Conservation (phyloP, 225 moss, liverwort and hornwort species). For the Pseudoscleropodium purum region DNA sequence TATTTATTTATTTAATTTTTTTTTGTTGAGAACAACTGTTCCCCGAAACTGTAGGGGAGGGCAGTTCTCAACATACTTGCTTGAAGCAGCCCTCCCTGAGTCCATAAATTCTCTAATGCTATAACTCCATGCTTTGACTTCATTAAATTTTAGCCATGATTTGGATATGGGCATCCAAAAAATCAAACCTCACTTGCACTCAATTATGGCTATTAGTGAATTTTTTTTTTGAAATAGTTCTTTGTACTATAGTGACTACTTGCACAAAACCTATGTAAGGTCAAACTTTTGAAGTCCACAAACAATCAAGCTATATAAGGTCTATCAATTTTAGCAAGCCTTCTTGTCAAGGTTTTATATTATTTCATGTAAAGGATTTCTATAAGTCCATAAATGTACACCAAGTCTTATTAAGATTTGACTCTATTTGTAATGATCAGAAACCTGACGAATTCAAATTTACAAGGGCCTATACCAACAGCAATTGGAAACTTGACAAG, state of each 20-base stretch:
- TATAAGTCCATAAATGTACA: neutral
- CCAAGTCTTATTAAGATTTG: neutral
- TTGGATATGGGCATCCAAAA: too few relatives aligned
- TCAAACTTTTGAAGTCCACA: neutral
- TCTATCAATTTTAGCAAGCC: neutral
- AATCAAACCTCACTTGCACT: neutral
- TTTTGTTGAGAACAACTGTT: too few relatives aligned
- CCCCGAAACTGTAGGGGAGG: too few relatives aligned
- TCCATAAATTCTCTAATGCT: too few relatives aligned
- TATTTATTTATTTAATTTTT: too few relatives aligned
- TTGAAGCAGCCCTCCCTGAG: too few relatives aligned
- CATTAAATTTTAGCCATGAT: too few relatives aligned
- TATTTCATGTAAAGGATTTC: neutral
- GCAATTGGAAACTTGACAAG: slow-evolving; percentile 20
- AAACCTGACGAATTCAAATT: slow-evolving; percentile 22
- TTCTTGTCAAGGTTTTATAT: neutral
- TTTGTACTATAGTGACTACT: neutral
- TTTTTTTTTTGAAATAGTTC: neutral
- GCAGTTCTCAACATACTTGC: too few relatives aligned
- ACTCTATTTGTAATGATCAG: neutral
- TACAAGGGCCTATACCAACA: slow-evolving; percentile 21
- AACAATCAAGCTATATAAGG: neutral
- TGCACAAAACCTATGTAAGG: neutral
- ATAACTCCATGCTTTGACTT: too few relatives aligned
- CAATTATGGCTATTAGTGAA: neutral